These are phyloP conservation scores for Ricinus communis DNA, from an alignment of 345 rosid genomes.

Conservation along the genomic window DNA sequence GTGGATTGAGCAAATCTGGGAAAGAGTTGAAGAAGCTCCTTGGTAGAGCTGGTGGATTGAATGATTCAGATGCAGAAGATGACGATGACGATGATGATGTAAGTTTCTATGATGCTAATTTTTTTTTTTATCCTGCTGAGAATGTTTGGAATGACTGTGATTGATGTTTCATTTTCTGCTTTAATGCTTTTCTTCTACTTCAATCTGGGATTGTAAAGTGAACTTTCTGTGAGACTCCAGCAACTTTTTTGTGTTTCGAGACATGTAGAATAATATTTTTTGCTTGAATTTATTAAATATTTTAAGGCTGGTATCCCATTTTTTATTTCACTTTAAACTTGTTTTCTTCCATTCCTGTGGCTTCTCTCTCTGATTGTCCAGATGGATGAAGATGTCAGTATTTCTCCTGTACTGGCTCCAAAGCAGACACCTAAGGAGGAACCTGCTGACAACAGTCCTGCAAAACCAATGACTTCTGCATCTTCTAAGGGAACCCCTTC, in stretches of 20 bases:
- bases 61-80: conserved; percentile 83
- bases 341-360: neutral
- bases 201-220: too few relatives aligned
- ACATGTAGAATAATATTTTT: too few relatives aligned
- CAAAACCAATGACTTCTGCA: conserved; percentile 60
- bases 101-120: conserved; percentile 29
- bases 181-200: neutral
- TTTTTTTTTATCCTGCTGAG: neutral
- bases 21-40: conserved; percentile 93
- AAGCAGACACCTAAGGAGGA: conserved; percentile 75
- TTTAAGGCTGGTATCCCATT: too few relatives aligned
- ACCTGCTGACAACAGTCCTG: conserved; percentile 64
- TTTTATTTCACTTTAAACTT: too few relatives aligned
- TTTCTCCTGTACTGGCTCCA: conserved; percentile 51
- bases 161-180: neutral
- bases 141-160: neutral
- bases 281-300: too few relatives aligned
- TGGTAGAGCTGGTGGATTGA: conserved; percentile 61
- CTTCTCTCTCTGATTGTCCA: conserved; percentile 24
- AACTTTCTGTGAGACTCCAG: too few relatives aligned
- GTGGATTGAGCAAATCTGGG: conserved; percentile 90
- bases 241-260: too few relatives aligned
- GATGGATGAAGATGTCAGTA: conserved; percentile 66
- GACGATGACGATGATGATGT: conserved; percentile 72
- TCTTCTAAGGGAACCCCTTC: conserved; percentile 70